phyloP scores from a whole-genome alignment of 352 stramenopile genomes.

The Pythium monospermum region DNA sequence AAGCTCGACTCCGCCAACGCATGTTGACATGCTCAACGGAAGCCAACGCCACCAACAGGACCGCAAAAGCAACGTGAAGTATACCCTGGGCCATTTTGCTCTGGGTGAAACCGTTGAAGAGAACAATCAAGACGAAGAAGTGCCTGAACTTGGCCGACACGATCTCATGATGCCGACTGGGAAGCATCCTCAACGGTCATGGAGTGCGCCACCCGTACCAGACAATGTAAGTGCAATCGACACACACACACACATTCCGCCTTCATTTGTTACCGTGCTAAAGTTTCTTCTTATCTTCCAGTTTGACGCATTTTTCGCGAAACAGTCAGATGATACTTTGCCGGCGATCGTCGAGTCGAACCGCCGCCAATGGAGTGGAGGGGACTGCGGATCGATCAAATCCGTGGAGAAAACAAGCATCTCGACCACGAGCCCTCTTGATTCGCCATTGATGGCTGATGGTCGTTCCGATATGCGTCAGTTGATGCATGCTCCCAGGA shows the following conservation, averaged over 20 bases:
- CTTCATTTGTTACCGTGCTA: neutral
- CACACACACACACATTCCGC: no score
- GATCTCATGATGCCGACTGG: slow-evolving; percentile 19
- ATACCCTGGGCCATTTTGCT: slow-evolving; percentile 7
- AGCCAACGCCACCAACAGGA: neutral
- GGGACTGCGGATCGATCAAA: neutral
- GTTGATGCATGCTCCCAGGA: neutral
- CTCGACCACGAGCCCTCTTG: slow-evolving; percentile 13
- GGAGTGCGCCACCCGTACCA: slow-evolving; percentile 36
- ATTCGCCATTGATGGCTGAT: slow-evolving; percentile 8
- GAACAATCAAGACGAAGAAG: slow-evolving; percentile 27
- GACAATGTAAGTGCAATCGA: slow-evolving; percentile 30
- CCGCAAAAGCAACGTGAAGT: slow-evolving; percentile 3
- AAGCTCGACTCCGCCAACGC: slow-evolving; percentile 26
- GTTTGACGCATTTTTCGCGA: slow-evolving; percentile 12
- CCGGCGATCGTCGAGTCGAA: neutral
- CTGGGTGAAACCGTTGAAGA: slow-evolving; percentile 17
- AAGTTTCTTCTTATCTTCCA: slow-evolving; percentile 2
- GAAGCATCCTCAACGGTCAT: slow-evolving; percentile 36
- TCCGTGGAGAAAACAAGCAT: slow-evolving; percentile 18
- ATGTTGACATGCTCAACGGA: slow-evolving; percentile 7
- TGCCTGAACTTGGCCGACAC: slow-evolving; percentile 7
- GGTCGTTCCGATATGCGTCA: neutral
- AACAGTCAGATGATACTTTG: neutral
- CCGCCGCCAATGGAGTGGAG: slow-evolving; percentile 8